Evolutionary conservation across 441 rosid genomes (phyloP).

Genomic region (Erodium chrysanthum): DNA sequence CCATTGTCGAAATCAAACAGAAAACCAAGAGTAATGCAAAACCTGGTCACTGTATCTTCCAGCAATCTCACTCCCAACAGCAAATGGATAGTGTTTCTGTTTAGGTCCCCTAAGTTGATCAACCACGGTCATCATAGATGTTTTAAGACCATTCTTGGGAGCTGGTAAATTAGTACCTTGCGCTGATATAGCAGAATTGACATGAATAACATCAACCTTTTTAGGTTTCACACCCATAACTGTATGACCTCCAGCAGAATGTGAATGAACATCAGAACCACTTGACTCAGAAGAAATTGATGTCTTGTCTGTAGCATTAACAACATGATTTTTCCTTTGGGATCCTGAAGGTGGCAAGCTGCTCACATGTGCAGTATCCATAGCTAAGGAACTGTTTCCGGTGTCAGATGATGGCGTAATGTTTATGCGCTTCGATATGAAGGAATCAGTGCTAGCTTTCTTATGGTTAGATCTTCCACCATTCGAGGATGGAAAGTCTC

Average conservation of each 20-base stretch:
- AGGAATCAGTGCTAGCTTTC: conserved; percentile 18
- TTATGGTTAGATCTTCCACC: conserved; percentile 20
- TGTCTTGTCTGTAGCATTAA: conserved; percentile 17
- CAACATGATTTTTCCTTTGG: conserved; percentile 24
- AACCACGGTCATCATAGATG: conserved; percentile 51
- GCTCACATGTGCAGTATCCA: no score
- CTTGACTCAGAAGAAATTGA: conserved; percentile 10
- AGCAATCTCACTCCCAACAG: conserved; percentile 29
- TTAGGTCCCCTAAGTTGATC: conserved; percentile 66
- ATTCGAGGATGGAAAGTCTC: conserved; percentile 21
- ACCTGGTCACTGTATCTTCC: conserved; percentile 63
- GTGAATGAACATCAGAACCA: conserved; percentile 25
- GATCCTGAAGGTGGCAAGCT: conserved; percentile 13
- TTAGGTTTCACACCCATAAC: conserved; percentile 30
- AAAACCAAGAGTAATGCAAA: conserved; percentile 17
- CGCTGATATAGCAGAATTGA: conserved; percentile 22
- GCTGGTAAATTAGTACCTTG: not conserved
- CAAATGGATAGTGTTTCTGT: conserved; percentile 20
- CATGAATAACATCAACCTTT: conserved; percentile 29
- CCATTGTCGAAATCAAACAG: conserved; percentile 6
- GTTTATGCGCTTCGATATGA: conserved; percentile 13
- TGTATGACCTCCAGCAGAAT: conserved; percentile 21
- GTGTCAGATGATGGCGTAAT: not conserved
- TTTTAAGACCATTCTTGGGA: conserved; percentile 45
- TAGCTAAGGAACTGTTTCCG: no score